Evolutionary conservation across 225 moss, liverwort and hornwort genomes (phyloP).

Genomic region (Asterella californica): DNA sequence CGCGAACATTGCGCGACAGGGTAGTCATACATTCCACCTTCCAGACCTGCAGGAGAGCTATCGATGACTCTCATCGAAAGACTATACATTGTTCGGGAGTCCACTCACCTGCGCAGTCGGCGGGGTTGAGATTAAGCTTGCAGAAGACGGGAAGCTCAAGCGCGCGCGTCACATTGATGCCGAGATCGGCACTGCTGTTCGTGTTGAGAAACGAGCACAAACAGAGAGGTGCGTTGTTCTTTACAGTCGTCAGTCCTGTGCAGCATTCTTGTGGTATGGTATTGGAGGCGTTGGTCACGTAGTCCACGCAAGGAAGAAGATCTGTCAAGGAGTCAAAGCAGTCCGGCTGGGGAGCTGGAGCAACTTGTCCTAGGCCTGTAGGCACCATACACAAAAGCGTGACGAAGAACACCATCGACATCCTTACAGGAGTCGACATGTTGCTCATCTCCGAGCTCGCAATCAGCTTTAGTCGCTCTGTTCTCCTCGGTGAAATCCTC

Average conservation of each 20-base stretch:
- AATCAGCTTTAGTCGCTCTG: neutral
- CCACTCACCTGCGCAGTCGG: constrained; percentile 1
- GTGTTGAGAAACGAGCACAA: neutral
- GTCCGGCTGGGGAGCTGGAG: constrained; percentile 8
- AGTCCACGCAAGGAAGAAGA: constrained; percentile 16
- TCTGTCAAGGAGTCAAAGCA: constrained; percentile 1
- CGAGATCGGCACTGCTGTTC: constrained; percentile 2
- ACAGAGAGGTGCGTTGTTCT: neutral
- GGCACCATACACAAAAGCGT: neutral
- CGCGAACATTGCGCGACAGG: rapidly evolving
- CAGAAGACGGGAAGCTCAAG: constrained; percentile 17
- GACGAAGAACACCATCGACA: constrained; percentile 8
- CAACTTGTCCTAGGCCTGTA: neutral
- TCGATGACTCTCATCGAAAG: neutral
- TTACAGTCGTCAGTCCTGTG: neutral
- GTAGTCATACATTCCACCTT: neutral
- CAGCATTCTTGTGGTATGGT: constrained; percentile 9
- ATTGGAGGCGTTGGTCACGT: neutral
- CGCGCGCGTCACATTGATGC: constrained; percentile 18
- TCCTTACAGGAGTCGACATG: neutral
- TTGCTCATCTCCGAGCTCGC: neutral
- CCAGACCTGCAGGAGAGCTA: neutral
- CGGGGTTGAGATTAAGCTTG: neutral
- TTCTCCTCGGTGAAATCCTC: no score
- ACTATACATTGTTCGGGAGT: no score